These are phyloP conservation scores for Leccinellum luteum DNA, from an alignment of 768 basidiomycete genomes.

Conservation along the genomic window DNA sequence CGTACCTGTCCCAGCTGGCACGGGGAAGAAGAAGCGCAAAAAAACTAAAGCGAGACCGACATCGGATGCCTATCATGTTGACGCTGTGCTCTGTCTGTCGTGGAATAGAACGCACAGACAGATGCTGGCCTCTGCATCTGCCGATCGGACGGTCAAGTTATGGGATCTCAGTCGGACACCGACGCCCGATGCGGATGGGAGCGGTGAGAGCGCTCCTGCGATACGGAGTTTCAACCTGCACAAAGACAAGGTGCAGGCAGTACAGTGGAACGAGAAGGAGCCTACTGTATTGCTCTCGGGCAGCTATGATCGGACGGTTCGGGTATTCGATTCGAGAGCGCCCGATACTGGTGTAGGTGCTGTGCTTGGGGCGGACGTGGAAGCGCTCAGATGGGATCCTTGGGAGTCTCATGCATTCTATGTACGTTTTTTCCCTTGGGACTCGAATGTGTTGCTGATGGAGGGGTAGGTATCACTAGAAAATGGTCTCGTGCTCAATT, in stretches of 20 bases:
- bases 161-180: slow-evolving; percentile 88
- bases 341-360: slow-evolving; percentile 83
- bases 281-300: slow-evolving; percentile 91
- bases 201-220: slow-evolving; percentile 47
- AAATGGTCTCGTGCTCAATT: slow-evolving; percentile 91
- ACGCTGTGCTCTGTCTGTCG: slow-evolving; percentile 87
- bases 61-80: slow-evolving; percentile 79
- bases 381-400: slow-evolving; percentile 93
- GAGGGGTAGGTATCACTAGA: slow-evolving; percentile 81
- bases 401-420: slow-evolving; percentile 89
- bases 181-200: slow-evolving; percentile 44
- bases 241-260: slow-evolving; percentile 93
- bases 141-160: slow-evolving; percentile 93
- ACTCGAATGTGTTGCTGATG: neutral
- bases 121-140: slow-evolving; percentile 86
- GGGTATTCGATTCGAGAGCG: slow-evolving; percentile 88
- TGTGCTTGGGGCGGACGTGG: slow-evolving; percentile 86
- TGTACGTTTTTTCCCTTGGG: slow-evolving; percentile 44
- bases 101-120: slow-evolving; percentile 94
- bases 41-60: slow-evolving; percentile 66
- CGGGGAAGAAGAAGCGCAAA: slow-evolving; percentile 95
- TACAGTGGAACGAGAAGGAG: slow-evolving; percentile 91
- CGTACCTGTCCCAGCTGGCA: slow-evolving; percentile 76
- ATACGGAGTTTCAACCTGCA: slow-evolving; percentile 84
- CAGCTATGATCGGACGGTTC: slow-evolving; percentile 92